Evolutionary conservation across 2,329 filamentous ascomycete species (phyloP), one percentile per base, ranked within the genome.

Genomic region (Alternaria burnsii): DNA sequence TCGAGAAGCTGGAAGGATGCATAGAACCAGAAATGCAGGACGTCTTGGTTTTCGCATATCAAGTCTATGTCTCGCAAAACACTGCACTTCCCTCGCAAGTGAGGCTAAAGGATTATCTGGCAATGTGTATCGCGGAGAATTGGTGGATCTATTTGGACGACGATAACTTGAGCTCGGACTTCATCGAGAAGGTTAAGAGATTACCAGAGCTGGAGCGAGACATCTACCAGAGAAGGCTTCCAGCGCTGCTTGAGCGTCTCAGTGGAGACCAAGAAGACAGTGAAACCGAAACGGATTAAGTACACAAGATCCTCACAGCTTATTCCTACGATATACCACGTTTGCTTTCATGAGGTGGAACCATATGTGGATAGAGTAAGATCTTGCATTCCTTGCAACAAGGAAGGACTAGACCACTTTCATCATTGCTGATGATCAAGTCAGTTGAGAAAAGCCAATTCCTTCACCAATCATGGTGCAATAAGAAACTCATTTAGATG

Each of bases 101-200:
- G 3, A 10, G 47, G 10, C 1, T 77, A 44, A 73, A 66, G 32
- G 65, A 51, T 0, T n/a, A 67, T 14, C 24, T 75, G 1, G 59
- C 67, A 1, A 58, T 55, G 0, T 65, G 34, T 7, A 63, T 77
- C n/a, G 72, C 70, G 10, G 61, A 70, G 0, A 51, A 70, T 5
- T 75, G 56, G 44, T 66, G 59, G 56, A 26, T 58, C 1, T 68
- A 71, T n/a, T 7, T 69, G 1, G 10, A 51, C 0, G 61, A 66
- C 5, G 55, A 69, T 5, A 26, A 58, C 8, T 28, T 70, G 8
- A 57, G 58, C 1, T 6, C 16, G 0, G 20, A 1, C 0, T 71
- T 75, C 24, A 20, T 58, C 3, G 24, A 61, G 28, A 57, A 44
- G 1, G 10, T 75, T 4, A 34, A 59, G 24, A 11, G 51, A 14